A percentile compares a stretch with the other conserved stretches of the same genome.
phyloP scores from a whole-genome alignment of 2,329 filamentous ascomycete genomes.

The Phialophora macrospora region DNA sequence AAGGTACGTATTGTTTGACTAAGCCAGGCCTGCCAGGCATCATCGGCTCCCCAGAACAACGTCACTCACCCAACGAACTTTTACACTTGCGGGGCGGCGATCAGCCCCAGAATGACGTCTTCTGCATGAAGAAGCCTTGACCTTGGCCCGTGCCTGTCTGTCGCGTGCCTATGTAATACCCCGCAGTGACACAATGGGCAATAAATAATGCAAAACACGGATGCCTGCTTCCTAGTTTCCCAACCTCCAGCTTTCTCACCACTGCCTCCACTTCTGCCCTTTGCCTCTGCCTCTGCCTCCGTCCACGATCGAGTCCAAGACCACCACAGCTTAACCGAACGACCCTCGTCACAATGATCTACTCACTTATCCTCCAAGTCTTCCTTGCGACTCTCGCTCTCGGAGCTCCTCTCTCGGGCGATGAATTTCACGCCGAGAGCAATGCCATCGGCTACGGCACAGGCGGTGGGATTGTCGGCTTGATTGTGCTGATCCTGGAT shows the following conservation, averaged over 20 bases:
- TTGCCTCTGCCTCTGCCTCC: neutral
- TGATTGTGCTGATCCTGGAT: constrained; percentile 33
- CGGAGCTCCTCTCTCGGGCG: constrained; percentile 22
- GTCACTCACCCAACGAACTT: neutral
- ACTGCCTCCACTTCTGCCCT: neutral
- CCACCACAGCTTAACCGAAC: neutral
- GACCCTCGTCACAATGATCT: constrained; percentile 14
- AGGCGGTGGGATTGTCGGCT: constrained; percentile 31
- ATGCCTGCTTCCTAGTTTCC: neutral
- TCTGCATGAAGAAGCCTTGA: neutral
- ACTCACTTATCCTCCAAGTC: constrained; percentile 20
- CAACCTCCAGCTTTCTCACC: neutral
- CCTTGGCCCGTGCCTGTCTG: neutral
- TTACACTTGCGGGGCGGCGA: neutral
- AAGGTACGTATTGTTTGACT: neutral
- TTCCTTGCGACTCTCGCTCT: constrained; percentile 18
- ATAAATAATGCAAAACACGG: neutral
- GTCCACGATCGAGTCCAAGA: neutral
- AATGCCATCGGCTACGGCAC: constrained; percentile 29
- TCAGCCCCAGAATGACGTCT: constrained; percentile 11
- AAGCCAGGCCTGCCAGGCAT: neutral
- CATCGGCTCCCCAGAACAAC: neutral
- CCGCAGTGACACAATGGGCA: constrained; percentile 15
- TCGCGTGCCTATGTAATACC: constrained; percentile 7
- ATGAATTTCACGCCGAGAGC: constrained; percentile 1